phyloP scores from a whole-genome alignment of 371 early-diverging fungal species.

The Mycotypha africana region DNA sequence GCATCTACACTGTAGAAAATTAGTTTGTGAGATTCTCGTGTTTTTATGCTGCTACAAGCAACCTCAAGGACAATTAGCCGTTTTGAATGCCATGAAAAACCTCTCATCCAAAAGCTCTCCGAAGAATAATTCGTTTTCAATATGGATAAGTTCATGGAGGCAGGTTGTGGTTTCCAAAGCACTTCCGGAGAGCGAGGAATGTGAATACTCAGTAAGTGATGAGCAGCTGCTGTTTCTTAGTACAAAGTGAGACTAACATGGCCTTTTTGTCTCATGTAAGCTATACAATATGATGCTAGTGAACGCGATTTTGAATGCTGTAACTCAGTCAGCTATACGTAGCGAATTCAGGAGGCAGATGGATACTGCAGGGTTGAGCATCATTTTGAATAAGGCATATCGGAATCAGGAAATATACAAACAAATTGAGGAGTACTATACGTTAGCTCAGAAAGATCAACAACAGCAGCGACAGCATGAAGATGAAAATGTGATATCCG shows the following conservation, averaged over 20 bases:
- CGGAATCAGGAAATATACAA: conserved; percentile 51
- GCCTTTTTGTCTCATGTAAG: no score
- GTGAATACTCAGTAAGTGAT: no score
- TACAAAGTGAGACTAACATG: no score
- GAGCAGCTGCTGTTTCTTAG: no score
- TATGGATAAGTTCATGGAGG: no score
- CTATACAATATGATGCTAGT: conserved; percentile 66
- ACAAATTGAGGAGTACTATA: conserved; percentile 59
- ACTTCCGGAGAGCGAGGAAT: no score
- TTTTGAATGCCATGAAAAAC: conserved; percentile 54
- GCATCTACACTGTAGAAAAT: conserved; percentile 52
- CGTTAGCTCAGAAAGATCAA: conserved; percentile 58
- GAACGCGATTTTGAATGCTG: conserved; percentile 64
- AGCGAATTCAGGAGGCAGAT: conserved; percentile 22
- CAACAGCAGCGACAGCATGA: conserved; percentile 56
- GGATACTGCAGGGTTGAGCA: no score
- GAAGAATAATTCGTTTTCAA: neutral
- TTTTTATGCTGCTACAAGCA: conserved; percentile 64
- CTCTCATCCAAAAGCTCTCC: conserved; percentile 33
- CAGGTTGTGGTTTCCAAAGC: no score
- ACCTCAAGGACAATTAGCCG: conserved; percentile 59
- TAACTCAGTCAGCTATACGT: conserved; percentile 60
- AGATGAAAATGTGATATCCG: no score
- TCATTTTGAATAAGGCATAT: conserved; percentile 58
- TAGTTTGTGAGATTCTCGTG: conserved; percentile 67